Conservation (phyloP, 768 basidiomycete species). For the Leccinum disarticulatum region DNA sequence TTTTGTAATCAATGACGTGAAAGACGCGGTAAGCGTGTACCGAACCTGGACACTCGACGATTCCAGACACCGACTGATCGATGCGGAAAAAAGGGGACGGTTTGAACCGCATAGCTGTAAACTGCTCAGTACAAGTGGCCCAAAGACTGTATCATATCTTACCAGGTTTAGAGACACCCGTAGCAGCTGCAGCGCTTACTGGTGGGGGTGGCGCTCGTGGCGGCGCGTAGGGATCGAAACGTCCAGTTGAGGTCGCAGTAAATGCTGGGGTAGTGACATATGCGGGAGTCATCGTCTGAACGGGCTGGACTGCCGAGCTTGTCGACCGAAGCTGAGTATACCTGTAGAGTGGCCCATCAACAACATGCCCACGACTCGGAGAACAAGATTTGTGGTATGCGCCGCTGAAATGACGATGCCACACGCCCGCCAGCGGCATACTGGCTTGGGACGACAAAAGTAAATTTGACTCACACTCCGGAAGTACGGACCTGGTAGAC, state of each 20-base stretch:
- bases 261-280: slow-evolving; percentile 27
- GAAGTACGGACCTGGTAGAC: slow-evolving; percentile 62
- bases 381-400: slow-evolving; percentile 4
- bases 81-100: slow-evolving; percentile 75
- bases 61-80: slow-evolving; percentile 60
- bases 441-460: slow-evolving; percentile 12
- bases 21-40: not conserved
- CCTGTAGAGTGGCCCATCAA: slow-evolving; percentile 23
- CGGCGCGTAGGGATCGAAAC: slow-evolving; percentile 69
- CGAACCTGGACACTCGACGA: slow-evolving; percentile 80
- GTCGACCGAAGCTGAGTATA: slow-evolving; percentile 30
- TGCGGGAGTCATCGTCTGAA: slow-evolving; percentile 19
- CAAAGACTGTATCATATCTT: slow-evolving; percentile 18
- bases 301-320: slow-evolving; percentile 26
- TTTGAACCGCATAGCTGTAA: slow-evolving; percentile 70
- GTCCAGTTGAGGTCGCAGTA: slow-evolving; percentile 34
- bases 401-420: slow-evolving; percentile 9
- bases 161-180: slow-evolving; percentile 29
- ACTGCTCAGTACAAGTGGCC: slow-evolving; percentile 12
- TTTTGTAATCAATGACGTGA: slow-evolving; percentile 5
- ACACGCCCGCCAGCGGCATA: slow-evolving; percentile 11
- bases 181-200: slow-evolving; percentile 37
- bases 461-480: slow-evolving; percentile 59
- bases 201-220: slow-evolving; percentile 46
- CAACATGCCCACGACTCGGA: slow-evolving; percentile 8